Evolutionary conservation across 176 grass and related monocot genomes (phyloP).

Genomic region (Aegilops tauschii): DNA sequence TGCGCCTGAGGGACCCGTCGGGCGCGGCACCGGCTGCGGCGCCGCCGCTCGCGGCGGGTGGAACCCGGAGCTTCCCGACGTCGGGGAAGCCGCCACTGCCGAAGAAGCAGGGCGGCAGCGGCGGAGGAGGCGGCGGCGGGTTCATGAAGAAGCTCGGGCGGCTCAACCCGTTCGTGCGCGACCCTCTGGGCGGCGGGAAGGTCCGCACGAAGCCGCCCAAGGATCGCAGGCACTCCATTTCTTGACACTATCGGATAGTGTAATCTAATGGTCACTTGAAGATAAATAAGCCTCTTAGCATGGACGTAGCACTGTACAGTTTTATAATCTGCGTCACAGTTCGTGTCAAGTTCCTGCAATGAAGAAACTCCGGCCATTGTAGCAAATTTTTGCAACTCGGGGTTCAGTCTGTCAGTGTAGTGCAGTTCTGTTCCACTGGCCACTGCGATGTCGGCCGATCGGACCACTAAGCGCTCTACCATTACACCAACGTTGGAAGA

Average conservation of each 20-base stretch:
- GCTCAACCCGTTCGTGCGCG: conserved; percentile 64
- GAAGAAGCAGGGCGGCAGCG: conserved; percentile 41
- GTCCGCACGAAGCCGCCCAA: conserved; percentile 48
- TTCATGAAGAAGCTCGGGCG: conserved; percentile 77
- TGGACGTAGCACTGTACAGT: background rate
- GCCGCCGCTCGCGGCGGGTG: background rate
- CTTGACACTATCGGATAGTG: background rate
- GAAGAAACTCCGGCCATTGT: background rate
- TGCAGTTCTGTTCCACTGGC: background rate
- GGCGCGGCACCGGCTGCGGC: background rate
- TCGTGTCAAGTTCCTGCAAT: background rate
- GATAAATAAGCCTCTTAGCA: background rate
- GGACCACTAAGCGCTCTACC: background rate
- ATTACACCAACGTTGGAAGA: background rate
- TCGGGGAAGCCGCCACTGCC: conserved; percentile 45
- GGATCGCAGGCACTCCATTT: conserved; percentile 88
- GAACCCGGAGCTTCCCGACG: conserved; percentile 6
- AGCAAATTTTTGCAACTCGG: background rate
- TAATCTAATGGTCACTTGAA: background rate
- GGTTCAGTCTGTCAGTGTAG: background rate
- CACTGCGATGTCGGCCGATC: background rate
- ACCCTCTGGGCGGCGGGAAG: conserved; percentile 38
- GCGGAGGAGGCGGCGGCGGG: background rate
- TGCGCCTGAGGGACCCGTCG: conserved; percentile 43
- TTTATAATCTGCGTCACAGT: background rate